phyloP scores from a whole-genome alignment of 495 filamentous ascomycete genomes.

The Podospora pseudopauciseta region DNA sequence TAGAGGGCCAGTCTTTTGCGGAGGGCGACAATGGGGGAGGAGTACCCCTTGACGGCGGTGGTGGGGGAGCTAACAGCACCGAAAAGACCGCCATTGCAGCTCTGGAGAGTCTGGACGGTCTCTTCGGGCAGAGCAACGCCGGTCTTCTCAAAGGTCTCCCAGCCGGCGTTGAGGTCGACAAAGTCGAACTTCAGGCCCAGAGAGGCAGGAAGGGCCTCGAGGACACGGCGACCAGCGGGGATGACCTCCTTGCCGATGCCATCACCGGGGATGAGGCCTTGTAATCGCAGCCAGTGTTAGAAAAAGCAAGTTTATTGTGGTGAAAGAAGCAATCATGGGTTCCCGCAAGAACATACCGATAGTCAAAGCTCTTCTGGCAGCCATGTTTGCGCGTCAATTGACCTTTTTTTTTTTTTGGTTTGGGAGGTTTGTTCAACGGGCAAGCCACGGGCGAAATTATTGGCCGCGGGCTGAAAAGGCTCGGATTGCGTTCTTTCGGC shows the following conservation, averaged over 20 bases:
- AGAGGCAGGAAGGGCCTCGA: constrained; percentile 82
- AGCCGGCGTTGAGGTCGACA: constrained; percentile 86
- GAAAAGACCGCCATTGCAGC: constrained; percentile 95
- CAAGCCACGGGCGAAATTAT: not conserved
- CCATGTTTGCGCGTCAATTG: constrained; percentile 43
- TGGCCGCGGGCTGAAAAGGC: not conserved
- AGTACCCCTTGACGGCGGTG: constrained; percentile 87
- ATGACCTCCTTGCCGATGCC: constrained; percentile 98
- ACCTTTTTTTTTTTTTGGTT: constrained; percentile 9
- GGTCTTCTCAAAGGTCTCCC: constrained; percentile 83
- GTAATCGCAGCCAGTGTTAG: not conserved
- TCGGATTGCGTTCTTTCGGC: constrained; percentile 9
- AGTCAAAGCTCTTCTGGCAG: constrained; percentile 51
- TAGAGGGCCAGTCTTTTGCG: constrained; percentile 93
- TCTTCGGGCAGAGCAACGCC: constrained; percentile 83
- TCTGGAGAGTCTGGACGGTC: constrained; percentile 81
- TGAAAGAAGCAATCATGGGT: constrained; percentile 10
- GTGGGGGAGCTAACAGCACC: constrained; percentile 93
- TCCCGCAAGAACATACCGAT: constrained; percentile 49
- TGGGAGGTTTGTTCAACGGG: not conserved
- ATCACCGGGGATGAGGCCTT: constrained; percentile 95
- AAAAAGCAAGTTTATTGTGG: not conserved
- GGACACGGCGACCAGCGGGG: constrained; percentile 83
- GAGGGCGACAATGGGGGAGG: constrained; percentile 92
- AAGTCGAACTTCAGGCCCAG: constrained; percentile 90